Base-by-base conservation (phyloP, 129 eudicot genomes). In the Oenanthe sinensis region DNA sequence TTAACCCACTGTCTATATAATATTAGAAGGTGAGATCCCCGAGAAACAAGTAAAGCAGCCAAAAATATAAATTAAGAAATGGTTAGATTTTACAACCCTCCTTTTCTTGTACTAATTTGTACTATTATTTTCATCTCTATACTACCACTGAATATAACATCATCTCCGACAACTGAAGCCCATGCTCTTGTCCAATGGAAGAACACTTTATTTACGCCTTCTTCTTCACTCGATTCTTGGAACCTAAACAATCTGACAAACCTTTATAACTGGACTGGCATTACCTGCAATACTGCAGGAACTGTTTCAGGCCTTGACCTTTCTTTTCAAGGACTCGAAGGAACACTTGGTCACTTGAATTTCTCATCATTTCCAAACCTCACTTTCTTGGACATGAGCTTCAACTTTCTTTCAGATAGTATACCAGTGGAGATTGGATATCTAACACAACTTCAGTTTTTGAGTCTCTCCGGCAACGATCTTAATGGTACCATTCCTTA, bases 201-300 rank as follows among this genome's bases (percentile, higher is more conserved):
- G 55, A 84, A 69, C 71, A 89, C 82, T 77, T 81, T 93, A 77
- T 70, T 87, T n/a, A n/a, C n/a, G 30, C 62, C 91, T 22, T 82
- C 92, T 48, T 60, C 84, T 72, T 71, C 86, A 45, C 83, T 93
- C 81, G 54, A 77, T 52, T 87, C 97, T 40, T 93, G 98, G 98
- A 87, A 90, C 13, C 82, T 78, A 30, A 65, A 75, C 76, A 86
- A 86, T 75, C 44, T 82, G 78, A 77, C 55, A n/a, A 87, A 83
- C 79, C 90, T 89, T 43, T 93, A 96, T 86, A 81, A 81, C 36
- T 93, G 98, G 98, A 85, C 84, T 49, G 89, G 97, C 62, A 83
- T 91, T 63, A 76, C 70, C 42, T 93, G 96, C 87, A 83, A 84
- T 50, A 49, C 36, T 67, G 76, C 75, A 6, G 87, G 88, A 55